Evolutionary conservation across 768 basidiomycete species (phyloP), one percentile per base, ranked within the genome.

Genomic region (Pisolithus marmoratus): DNA sequence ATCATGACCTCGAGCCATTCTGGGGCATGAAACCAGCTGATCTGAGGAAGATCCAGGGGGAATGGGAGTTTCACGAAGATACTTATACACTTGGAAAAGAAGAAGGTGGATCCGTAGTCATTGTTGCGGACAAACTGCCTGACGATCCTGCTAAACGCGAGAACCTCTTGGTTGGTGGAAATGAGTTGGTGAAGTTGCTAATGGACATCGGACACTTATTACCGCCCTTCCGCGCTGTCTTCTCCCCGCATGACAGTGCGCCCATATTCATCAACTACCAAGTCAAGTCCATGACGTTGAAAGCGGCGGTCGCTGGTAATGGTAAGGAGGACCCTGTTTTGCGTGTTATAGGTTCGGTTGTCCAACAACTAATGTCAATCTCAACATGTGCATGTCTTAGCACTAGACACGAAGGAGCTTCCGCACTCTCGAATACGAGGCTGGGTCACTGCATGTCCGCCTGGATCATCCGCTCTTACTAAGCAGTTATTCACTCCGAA

Each of bases 211-310:
- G 75, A 44, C 65, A 74, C 20, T 53, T 61, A 23, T 60, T 81
- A 7, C 78, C 79, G 0, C 63, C 69, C 1, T 79, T 81, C 54
- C 68, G 75, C 4, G 73, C 74, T 27, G 75, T 76, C 0, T 63
- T 79, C 46, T 72, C 67, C 1, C 75, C 75, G 6, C 72, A 74
- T 50, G 77, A 76, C 52, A 68, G 62, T 2, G 77, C 77, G 3
- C 72, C 70, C 48, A 63, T 71, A 26, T 63, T 67, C 8, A 62
- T 70, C 0, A 68, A 74, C 49, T 69, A 64, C 31, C 61, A 67
- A 5, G 50, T 73, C 23, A 68, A 63, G 53, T 54, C 63, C 17
- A 59, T 57, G 4, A 62, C 64, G 9, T 46, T 73, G 6, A 59
- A 68, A 17, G 73, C 73, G 2, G 73, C 71, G 2, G 57, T 58